These are phyloP conservation scores for Fusarium penzigii DNA, from an alignment of 2,329 filamentous ascomycete species.

Conservation along the genomic window DNA sequence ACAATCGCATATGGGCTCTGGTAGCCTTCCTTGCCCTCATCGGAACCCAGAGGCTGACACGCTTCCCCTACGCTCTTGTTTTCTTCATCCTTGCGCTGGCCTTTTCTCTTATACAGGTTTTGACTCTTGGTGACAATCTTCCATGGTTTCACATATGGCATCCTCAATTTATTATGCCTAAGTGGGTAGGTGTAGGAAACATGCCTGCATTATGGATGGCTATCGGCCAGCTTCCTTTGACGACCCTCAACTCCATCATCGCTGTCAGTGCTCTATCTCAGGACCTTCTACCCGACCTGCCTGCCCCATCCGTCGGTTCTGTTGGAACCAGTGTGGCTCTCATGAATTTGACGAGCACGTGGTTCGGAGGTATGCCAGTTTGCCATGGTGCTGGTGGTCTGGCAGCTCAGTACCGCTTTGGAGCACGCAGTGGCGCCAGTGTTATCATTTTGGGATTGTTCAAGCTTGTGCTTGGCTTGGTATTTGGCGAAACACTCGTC, in stretches of 20 bases:
- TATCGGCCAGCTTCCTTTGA: slow-evolving; percentile 85
- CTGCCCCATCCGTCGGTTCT: slow-evolving; percentile 69
- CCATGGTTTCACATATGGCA: slow-evolving; percentile 62
- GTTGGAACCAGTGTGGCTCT: slow-evolving; percentile 78
- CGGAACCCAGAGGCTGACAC: slow-evolving; percentile 62
- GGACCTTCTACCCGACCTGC: slow-evolving; percentile 72
- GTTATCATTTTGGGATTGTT: slow-evolving; percentile 75
- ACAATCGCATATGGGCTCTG: slow-evolving; percentile 80
- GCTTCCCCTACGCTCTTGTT: slow-evolving; percentile 76
- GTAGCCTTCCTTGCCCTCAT: slow-evolving; percentile 72
- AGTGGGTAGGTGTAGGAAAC: slow-evolving; percentile 32
- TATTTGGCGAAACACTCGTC: slow-evolving; percentile 75
- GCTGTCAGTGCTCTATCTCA: slow-evolving; percentile 78
- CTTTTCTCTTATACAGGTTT: slow-evolving; percentile 54
- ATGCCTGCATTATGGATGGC: slow-evolving; percentile 57
- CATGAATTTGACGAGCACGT: slow-evolving; percentile 85
- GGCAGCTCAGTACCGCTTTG: slow-evolving; percentile 89
- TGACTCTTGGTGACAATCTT: slow-evolving; percentile 36
- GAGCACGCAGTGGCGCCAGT: slow-evolving; percentile 82
- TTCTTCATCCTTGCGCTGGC: slow-evolving; percentile 69
- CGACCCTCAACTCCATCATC: slow-evolving; percentile 88
- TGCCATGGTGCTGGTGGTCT: slow-evolving; percentile 92
- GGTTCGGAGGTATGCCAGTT: slow-evolving; percentile 94
- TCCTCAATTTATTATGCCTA: slow-evolving; percentile 47
- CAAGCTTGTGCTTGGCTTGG: slow-evolving; percentile 74